phyloP scores from a whole-genome alignment of 2,329 filamentous ascomycete genomes.

The Scedosporium minutisporum region DNA sequence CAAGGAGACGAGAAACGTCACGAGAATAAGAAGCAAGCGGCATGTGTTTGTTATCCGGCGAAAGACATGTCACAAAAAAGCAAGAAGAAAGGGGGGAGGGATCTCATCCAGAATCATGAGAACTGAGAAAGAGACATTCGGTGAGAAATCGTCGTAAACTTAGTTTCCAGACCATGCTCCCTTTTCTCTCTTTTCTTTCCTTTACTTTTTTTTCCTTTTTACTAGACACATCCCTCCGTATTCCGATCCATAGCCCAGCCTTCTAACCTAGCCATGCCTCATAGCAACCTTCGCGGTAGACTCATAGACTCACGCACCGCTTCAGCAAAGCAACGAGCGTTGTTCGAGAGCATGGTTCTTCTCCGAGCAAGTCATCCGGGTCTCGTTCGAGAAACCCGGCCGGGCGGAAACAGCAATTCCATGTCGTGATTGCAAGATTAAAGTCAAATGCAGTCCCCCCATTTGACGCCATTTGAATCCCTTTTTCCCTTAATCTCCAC shows the following conservation, averaged over 20 bases:
- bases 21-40: constrained; percentile 2
- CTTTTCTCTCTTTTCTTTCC: not conserved
- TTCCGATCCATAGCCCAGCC: not conserved
- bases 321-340: too few relatives aligned
- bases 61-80: not conserved
- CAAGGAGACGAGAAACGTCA: not conserved
- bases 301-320: too few relatives aligned
- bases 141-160: not conserved
- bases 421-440: too few relatives aligned
- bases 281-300: too few relatives aligned
- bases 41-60: constrained; percentile 1
- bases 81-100: not conserved
- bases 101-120: not conserved
- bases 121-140: not conserved
- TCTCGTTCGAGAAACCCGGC: too few relatives aligned
- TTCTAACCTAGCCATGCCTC: too few relatives aligned
- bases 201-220: not conserved
- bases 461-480: too few relatives aligned
- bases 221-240: not conserved
- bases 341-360: too few relatives aligned
- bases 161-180: not conserved
- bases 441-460: too few relatives aligned
- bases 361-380: too few relatives aligned
- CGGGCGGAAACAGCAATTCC: too few relatives aligned
- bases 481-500: too few relatives aligned